Conservation (phyloP, 2,329 filamentous ascomycete genomes). For the Teratosphaeria pseudoeucalypti region DNA sequence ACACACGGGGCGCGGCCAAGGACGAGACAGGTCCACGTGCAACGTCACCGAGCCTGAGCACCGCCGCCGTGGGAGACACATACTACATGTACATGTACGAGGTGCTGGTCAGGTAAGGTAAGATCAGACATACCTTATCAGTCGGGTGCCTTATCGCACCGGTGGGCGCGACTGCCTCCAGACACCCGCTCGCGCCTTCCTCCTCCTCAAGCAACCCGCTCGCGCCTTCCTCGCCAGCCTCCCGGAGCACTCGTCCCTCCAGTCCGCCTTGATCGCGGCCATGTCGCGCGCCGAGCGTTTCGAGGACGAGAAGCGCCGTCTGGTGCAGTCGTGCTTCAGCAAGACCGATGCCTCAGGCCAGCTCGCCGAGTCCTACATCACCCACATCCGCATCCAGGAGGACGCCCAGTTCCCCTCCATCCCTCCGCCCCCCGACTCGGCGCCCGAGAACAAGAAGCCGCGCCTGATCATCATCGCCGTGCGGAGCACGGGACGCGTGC, state of each 20-base stretch:
- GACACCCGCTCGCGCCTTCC: neutral
- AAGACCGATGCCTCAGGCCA: slow-evolving; percentile 83
- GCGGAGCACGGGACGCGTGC: slow-evolving; percentile 80
- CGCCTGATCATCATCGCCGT: slow-evolving; percentile 90
- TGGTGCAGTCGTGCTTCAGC: slow-evolving; percentile 87
- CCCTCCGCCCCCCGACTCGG: slow-evolving; percentile 72
- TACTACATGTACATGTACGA: neutral
- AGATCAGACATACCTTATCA: no score
- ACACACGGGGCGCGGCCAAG: neutral
- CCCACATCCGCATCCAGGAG: slow-evolving; percentile 85
- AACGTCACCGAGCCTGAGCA: neutral
- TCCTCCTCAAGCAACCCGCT: neutral
- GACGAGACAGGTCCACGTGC: neutral
- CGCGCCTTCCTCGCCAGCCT: neutral
- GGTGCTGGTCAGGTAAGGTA: no score
- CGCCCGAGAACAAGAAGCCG: slow-evolving; percentile 67
- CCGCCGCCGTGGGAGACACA: neutral
- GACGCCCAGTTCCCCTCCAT: slow-evolving; percentile 72
- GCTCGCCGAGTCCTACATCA: slow-evolving; percentile 89
- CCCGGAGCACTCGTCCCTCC: neutral
- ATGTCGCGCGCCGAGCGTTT: slow-evolving; percentile 64
- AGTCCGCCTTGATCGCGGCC: neutral
- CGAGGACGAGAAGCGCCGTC: slow-evolving; percentile 91
- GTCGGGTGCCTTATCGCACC: no score
- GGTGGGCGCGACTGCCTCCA: neutral